Conservation (phyloP, 495 filamentous ascomycete species). For the Rusavskia elegans region DNA sequence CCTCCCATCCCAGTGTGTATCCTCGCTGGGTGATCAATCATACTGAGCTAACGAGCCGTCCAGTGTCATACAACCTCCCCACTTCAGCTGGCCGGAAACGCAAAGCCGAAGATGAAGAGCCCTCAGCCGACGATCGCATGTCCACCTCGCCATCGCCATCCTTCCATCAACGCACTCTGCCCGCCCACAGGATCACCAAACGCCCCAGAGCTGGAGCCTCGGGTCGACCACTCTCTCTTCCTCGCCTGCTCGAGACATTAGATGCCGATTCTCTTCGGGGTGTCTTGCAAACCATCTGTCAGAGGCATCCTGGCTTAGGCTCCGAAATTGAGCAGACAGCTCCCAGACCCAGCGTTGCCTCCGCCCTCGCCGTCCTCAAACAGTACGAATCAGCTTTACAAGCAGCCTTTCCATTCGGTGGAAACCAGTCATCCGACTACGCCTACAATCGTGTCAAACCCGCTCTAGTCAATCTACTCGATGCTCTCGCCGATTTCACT, state of each 20-base stretch:
- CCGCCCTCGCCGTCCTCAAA: slow-evolving; percentile 61
- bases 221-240: slow-evolving; percentile 64
- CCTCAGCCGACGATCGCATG: slow-evolving; percentile 62
- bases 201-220: slow-evolving; percentile 49
- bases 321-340: slow-evolving; percentile 73
- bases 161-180: slow-evolving; percentile 45
- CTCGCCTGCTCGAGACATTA: slow-evolving; percentile 80
- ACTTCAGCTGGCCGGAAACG: slow-evolving; percentile 53
- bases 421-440: slow-evolving; percentile 73
- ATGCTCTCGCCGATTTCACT: slow-evolving; percentile 84
- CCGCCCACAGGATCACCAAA: slow-evolving; percentile 48
- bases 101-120: slow-evolving; percentile 69
- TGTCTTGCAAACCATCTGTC: slow-evolving; percentile 74
- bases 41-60: slow-evolving; percentile 12
- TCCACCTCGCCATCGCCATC: slow-evolving; percentile 72
- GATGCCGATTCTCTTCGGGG: slow-evolving; percentile 65
- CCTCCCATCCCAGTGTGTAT: slow-evolving; percentile 50
- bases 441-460: slow-evolving; percentile 85
- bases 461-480: slow-evolving; percentile 61
- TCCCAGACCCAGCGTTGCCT: slow-evolving; percentile 66
- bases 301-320: slow-evolving; percentile 67
- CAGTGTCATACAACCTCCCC: slow-evolving; percentile 37
- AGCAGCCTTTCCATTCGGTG: slow-evolving; percentile 75
- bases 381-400: slow-evolving; percentile 66
- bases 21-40: slow-evolving; percentile 11